Evolutionary conservation across 306 rosid genomes (phyloP).

Genomic region (Gastrolobium bilobum): DNA sequence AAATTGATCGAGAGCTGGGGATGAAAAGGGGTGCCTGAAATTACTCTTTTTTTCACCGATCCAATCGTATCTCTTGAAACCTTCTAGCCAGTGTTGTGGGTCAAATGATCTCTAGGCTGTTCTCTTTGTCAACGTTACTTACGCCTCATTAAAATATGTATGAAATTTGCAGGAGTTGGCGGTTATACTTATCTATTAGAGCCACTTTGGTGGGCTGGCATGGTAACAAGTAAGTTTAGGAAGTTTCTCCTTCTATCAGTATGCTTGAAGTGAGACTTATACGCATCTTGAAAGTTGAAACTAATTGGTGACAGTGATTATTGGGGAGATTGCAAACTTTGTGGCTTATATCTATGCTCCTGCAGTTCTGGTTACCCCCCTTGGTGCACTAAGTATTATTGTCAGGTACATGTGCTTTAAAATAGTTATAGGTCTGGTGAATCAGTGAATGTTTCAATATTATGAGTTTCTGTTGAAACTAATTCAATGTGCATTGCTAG

Average conservation of each 20-base stretch:
- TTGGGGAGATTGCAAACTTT: slow-evolving; percentile 92
- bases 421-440: slow-evolving; percentile 2
- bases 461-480: slow-evolving; percentile 39
- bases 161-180: slow-evolving; percentile 73
- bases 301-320: slow-evolving; percentile 71
- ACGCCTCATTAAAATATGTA: background rate
- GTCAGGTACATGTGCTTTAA: slow-evolving; percentile 71
- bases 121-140: no score
- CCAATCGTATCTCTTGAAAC: no score
- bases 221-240: slow-evolving; percentile 85
- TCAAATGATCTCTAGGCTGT: no score
- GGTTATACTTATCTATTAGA: slow-evolving; percentile 88
- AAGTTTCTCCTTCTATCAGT: background rate
- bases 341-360: slow-evolving; percentile 96
- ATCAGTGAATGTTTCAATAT: background rate
- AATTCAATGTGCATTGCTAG: slow-evolving; percentile 53
- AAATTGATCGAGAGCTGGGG: no score
- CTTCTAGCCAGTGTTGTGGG: no score
- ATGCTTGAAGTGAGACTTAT: no score
- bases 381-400: slow-evolving; percentile 94
- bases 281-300: slow-evolving; percentile 17
- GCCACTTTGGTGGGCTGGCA: slow-evolving; percentile 99
- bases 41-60: no score
- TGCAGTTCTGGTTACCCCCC: slow-evolving; percentile 95
- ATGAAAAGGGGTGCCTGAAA: no score